Base-by-base conservation (phyloP, 192 early-diverging fungal genomes). In the Paraglomus brasilianum region DNA sequence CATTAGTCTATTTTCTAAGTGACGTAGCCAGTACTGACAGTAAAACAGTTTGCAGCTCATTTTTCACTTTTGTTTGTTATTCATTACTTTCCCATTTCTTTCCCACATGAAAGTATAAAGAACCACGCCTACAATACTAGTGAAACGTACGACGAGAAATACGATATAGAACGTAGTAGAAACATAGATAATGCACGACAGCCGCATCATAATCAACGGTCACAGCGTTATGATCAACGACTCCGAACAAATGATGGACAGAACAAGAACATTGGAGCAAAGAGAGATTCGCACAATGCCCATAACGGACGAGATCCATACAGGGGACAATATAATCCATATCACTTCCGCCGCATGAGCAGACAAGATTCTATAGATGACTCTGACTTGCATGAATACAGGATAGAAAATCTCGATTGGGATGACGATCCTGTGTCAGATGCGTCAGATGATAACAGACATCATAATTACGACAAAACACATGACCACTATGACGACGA, bases 191-290 rank as follows among this genome's bases (percentile, higher is more conserved):
- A 48, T 10, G n/a, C n/a, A 48, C n/a, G 10, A 48, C 11, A 13
- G 47, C 10, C 47, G n/a, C n/a, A 48, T 48, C 47, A 10, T 10
- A 48, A n/a, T 13, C 11, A 10, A 48, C n/a, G 11, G 11, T 13
- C 11, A 48, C 11, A 48, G 11, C 11, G n/a, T 48, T n/a, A 10
- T 48, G 11, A 13, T n/a, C n/a, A 48, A n/a, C 10, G 11, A 48
- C n/a, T 48, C 47, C 10, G n/a, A 48, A 48, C 47, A 48, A 48
- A 48, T 48, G 10, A 48, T n/a, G 47, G n/a, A 48, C 47, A 69
- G 51, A 9, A 61, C 61, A 45, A 62, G 68, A 39, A 74, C 15
- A n/a, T 74, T 58, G 36, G 56, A 60, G 53, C 58, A 68, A 15
- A 74, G 49, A 48, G 56, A 74, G 38, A 40, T 17, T 1, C 59